Evolutionary conservation across 345 rosid genomes (phyloP).

Genomic region (Sisymbrium irio): DNA sequence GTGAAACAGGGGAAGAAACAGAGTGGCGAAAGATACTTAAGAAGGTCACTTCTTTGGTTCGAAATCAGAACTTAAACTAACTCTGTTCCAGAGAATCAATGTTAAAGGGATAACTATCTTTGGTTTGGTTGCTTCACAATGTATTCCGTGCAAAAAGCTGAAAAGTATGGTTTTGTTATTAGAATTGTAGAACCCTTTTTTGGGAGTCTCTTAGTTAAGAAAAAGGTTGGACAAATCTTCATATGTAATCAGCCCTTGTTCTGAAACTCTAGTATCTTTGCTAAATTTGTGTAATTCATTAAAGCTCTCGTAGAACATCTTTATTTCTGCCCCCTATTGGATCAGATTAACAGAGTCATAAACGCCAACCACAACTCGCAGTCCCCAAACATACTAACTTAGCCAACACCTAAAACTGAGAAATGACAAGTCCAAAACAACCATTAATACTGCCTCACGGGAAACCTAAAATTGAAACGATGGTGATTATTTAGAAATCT

Average conservation of each 20-base stretch:
- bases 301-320: not conserved
- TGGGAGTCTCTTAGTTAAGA: not conserved
- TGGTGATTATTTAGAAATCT: too few relatives aligned
- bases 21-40: constrained; percentile 23
- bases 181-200: not conserved
- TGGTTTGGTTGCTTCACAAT: not conserved
- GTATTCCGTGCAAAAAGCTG: not conserved
- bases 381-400: too few relatives aligned
- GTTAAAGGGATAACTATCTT: not conserved
- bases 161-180: not conserved
- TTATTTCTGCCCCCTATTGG: not conserved
- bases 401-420: not conserved
- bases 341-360: not conserved
- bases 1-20: constrained; percentile 28
- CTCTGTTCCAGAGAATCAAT: not conserved
- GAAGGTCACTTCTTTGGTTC: constrained; percentile 7
- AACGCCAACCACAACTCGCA: too few relatives aligned
- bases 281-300: not conserved
- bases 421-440: not conserved
- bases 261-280: not conserved
- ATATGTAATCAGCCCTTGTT: not conserved
- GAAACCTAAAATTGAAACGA: too few relatives aligned
- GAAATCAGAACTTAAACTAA: not conserved
- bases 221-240: too few relatives aligned
- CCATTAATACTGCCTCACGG: not conserved